phyloP scores from a whole-genome alignment of 768 basidiomycete species.

The Tremella yokohamensis region DNA sequence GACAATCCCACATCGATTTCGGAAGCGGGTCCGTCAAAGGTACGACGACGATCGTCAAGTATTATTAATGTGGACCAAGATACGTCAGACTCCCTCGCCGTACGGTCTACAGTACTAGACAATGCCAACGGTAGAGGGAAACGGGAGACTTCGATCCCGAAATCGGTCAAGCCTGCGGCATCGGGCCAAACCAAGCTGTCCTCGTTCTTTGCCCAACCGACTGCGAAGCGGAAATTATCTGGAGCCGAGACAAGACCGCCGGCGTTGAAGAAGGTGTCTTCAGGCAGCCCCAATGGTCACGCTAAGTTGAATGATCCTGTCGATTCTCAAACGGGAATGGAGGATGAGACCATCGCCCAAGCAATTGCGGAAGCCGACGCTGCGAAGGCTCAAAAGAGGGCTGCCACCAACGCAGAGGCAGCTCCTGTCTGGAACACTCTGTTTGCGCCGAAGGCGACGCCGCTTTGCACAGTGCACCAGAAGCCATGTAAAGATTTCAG shows the following conservation, averaged over 20 bases:
- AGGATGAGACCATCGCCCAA: constrained; percentile 32
- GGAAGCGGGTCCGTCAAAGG: neutral
- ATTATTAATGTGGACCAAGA: neutral
- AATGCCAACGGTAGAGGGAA: neutral
- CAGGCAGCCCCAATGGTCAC: neutral
- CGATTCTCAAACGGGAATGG: constrained; percentile 16
- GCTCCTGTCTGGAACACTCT: constrained; percentile 44
- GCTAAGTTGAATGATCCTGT: neutral
- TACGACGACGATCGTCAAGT: neutral
- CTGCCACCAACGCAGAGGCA: constrained; percentile 31
- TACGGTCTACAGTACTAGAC: neutral
- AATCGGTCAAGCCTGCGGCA: constrained; percentile 10
- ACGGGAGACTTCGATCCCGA: neutral
- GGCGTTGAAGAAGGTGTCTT: constrained; percentile 9
- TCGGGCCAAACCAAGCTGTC: constrained; percentile 34
- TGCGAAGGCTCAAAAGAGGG: constrained; percentile 20
- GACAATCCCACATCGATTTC: constrained; percentile 9
- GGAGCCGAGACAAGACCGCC: neutral
- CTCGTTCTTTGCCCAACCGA: constrained; percentile 38
- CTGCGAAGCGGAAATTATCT: constrained; percentile 13
- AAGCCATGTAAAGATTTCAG: constrained; percentile 49
- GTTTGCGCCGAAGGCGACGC: constrained; percentile 50
- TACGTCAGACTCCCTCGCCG: constrained; percentile 3
- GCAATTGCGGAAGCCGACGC: constrained; percentile 36
- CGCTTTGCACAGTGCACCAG: constrained; percentile 46